These are phyloP conservation scores for Pseudogymnoascus sp. DNA, from an alignment of 2,329 filamentous ascomycete genomes.

Conservation along the genomic window DNA sequence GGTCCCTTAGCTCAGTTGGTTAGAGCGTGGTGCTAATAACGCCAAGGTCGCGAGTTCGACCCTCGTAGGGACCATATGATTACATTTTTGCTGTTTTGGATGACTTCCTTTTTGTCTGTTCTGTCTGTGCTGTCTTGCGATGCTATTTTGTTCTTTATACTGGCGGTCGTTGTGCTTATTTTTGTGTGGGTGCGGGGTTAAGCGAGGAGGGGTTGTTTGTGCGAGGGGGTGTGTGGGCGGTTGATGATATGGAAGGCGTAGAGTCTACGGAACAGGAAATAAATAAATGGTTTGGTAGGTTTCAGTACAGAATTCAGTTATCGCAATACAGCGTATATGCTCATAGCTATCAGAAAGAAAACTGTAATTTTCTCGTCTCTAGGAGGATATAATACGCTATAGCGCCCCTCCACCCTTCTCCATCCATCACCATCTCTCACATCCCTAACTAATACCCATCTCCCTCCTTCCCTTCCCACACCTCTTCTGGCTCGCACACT, in stretches of 20 bases:
- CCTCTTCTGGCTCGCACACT: neutral
- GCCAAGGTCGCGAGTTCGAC: conserved; percentile 1
- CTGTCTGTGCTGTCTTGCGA: no score
- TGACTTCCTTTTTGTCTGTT: neutral
- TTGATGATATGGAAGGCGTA: neutral
- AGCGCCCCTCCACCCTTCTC: neutral
- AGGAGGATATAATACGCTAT: neutral
- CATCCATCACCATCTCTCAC: neutral
- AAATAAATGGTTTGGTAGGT: neutral
- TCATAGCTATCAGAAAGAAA: neutral
- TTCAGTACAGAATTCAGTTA: neutral
- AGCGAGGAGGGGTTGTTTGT: neutral
- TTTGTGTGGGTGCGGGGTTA: neutral
- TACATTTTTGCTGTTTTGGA: neutral
- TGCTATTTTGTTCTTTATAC: neutral
- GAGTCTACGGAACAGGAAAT: neutral
- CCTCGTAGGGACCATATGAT: neutral
- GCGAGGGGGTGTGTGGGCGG: neutral
- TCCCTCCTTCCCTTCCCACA: neutral
- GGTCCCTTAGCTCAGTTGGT: neutral
- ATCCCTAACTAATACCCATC: neutral
- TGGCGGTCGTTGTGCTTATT: neutral
- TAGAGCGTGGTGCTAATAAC: conserved; percentile 3
- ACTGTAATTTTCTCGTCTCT: neutral
- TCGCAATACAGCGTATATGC: neutral